Percentiles rank a stretch among this genome's conserved stretches.
Conservation (phyloP, 192 early-diverging fungal genomes). For the Backusella sp. region DNA sequence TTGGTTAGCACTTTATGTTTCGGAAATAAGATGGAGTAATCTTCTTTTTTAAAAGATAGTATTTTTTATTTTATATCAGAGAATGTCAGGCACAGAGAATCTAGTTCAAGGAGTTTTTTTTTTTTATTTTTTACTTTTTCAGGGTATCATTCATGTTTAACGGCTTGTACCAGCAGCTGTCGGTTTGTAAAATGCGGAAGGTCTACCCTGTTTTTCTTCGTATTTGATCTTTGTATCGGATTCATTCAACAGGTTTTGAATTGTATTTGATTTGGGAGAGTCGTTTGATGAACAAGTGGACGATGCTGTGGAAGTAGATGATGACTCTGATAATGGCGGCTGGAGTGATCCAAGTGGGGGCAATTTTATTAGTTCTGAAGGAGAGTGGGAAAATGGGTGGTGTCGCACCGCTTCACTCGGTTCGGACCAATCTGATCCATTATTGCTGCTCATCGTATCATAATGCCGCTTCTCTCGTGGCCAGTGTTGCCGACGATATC, state of each 20-base stretch:
- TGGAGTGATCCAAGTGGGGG: background rate
- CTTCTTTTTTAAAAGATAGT: background rate
- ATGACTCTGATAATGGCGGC: constrained; percentile 17
- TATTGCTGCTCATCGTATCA: background rate
- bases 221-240: constrained; percentile 6
- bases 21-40: constrained; percentile 3
- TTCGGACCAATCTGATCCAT: background rate
- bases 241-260: constrained; percentile 7
- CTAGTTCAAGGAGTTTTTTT: constrained; percentile 1
- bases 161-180: constrained; percentile 8
- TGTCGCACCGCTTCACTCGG: background rate
- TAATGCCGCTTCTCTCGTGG: constrained; percentile 3
- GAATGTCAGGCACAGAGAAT: constrained; percentile 7
- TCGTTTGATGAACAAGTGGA: constrained; percentile 12
- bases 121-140: background rate
- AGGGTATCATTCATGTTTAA: background rate
- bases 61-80: background rate
- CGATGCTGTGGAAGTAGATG: constrained; percentile 18
- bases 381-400: background rate
- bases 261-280: constrained; percentile 9
- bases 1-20: background rate
- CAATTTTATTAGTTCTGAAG: background rate
- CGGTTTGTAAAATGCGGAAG: constrained; percentile 8
- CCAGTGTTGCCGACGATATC: constrained; percentile 5
- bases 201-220: constrained; percentile 3